phyloP scores from a whole-genome alignment of 2,329 filamentous ascomycete genomes.

The Pyrenochaeta sp. region DNA sequence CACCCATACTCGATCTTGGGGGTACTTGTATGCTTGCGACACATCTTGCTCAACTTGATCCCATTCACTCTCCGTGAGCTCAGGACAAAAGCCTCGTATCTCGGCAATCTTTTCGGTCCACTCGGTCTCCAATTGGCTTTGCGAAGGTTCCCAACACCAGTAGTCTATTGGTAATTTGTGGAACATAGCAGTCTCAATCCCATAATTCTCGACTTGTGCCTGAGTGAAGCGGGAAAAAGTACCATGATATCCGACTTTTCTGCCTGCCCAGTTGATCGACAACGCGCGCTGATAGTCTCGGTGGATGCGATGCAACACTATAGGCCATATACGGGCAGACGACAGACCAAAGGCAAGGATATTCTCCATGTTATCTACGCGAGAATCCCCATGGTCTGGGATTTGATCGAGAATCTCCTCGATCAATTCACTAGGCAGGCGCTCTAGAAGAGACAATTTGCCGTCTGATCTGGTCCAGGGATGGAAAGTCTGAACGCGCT shows the following conservation, averaged over 20 bases:
- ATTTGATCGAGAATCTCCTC: constrained; percentile 15
- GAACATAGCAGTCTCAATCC: no score
- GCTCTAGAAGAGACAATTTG: constrained; percentile 1
- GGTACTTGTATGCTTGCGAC: constrained; percentile 5
- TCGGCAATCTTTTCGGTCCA: no score
- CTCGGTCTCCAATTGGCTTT: no score
- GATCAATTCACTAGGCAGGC: constrained; percentile 20
- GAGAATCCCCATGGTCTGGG: constrained; percentile 1
- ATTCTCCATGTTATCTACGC: no score
- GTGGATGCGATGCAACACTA: background rate
- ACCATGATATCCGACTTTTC: constrained; percentile 11
- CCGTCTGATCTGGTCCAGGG: background rate
- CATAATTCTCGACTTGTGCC: background rate
- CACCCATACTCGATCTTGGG: constrained; percentile 13
- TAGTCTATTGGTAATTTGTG: no score
- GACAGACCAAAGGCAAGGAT: no score
- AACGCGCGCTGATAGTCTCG: background rate
- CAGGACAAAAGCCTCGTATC: background rate
- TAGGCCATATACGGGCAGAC: no score
- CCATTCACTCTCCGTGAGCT: background rate
- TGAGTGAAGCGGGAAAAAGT: background rate
- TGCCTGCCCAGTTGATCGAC: constrained; percentile 10
- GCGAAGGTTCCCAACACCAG: no score
- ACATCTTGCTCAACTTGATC: constrained; percentile 11
- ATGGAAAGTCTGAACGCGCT: background rate